Conservation (phyloP, 352 stramenopile genomes). For the Phytophthora citrophthora region DNA sequence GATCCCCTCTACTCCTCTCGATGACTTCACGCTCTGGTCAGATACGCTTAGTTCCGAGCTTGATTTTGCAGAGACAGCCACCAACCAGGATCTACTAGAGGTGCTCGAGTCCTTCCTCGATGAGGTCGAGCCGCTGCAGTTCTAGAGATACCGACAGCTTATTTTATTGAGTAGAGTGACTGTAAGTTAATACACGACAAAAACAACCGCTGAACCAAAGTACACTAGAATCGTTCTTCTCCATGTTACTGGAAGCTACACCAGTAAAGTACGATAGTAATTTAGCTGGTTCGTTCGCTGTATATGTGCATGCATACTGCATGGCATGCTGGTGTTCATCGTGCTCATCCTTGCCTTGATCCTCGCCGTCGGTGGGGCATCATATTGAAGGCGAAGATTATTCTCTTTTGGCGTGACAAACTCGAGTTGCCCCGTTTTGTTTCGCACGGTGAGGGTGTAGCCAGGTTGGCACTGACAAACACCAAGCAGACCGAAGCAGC, state of each 20-base stretch:
- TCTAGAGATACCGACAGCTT: constrained; percentile 20
- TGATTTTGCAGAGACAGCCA: constrained; percentile 22
- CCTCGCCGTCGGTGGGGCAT: constrained; percentile 6
- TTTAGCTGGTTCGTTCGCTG: neutral
- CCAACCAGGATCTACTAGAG: constrained; percentile 44
- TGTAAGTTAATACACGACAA: constrained; percentile 26
- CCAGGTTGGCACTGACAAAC: constrained; percentile 1
- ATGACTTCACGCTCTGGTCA: constrained; percentile 24
- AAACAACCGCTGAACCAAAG: constrained; percentile 4
- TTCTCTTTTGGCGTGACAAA: constrained; percentile 12
- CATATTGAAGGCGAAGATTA: constrained; percentile 16
- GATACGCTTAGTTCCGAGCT: constrained; percentile 20
- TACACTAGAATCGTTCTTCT: neutral
- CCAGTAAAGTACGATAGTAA: neutral
- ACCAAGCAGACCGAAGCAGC: too few relatives aligned
- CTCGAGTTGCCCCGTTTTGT: constrained; percentile 10
- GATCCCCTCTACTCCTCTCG: constrained; percentile 8
- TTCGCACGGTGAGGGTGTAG: constrained; percentile 15
- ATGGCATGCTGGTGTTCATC: too few relatives aligned
- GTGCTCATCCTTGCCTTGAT: neutral
- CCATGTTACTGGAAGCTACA: neutral
- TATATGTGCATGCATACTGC: too few relatives aligned
- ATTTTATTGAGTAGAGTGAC: constrained; percentile 32
- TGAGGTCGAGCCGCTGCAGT: constrained; percentile 30
- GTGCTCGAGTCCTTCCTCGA: constrained; percentile 45